Evolutionary conservation across 805 yeast genomes (phyloP).

Genomic region (Sugiyamaella mastotermitis): DNA sequence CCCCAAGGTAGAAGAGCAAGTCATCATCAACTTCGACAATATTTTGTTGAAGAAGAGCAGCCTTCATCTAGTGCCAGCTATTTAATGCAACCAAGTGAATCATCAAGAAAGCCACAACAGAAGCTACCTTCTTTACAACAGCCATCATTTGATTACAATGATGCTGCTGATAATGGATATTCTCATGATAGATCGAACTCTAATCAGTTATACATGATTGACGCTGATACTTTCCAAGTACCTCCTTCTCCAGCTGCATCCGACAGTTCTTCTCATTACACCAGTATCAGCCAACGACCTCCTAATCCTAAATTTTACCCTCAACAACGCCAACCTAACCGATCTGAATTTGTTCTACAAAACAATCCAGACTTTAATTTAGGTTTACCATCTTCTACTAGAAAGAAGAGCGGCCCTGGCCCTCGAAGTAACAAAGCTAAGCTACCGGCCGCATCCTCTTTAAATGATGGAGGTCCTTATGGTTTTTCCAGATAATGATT

Average conservation of each 20-base stretch:
- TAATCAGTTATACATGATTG: no score
- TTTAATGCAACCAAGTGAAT: no score
- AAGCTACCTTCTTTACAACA: no score
- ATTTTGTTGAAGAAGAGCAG: no score
- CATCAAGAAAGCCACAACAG: no score
- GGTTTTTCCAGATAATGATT: constrained; percentile 6
- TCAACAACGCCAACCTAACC: constrained; percentile 11
- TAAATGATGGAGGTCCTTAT: constrained; percentile 8
- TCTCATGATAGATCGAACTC: no score
- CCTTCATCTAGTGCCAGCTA: no score
- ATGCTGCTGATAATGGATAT: no score
- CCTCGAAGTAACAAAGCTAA: constrained; percentile 4
- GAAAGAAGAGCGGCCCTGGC: constrained; percentile 5
- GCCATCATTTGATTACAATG: no score
- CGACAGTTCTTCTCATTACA: constrained; percentile 18
- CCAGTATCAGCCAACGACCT: constrained; percentile 19
- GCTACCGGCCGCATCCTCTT: constrained; percentile 7
- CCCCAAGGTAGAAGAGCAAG: constrained; percentile 1
- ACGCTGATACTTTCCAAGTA: background rate
- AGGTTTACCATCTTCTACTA: constrained; percentile 3
- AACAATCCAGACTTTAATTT: constrained; percentile 20
- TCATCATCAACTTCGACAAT: no score
- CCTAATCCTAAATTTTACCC: constrained; percentile 14
- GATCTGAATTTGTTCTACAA: constrained; percentile 16
- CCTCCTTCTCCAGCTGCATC: constrained; percentile 17